Evolutionary conservation across 2,329 filamentous ascomycete species (phyloP).

Genomic region (Xylariales sp.): DNA sequence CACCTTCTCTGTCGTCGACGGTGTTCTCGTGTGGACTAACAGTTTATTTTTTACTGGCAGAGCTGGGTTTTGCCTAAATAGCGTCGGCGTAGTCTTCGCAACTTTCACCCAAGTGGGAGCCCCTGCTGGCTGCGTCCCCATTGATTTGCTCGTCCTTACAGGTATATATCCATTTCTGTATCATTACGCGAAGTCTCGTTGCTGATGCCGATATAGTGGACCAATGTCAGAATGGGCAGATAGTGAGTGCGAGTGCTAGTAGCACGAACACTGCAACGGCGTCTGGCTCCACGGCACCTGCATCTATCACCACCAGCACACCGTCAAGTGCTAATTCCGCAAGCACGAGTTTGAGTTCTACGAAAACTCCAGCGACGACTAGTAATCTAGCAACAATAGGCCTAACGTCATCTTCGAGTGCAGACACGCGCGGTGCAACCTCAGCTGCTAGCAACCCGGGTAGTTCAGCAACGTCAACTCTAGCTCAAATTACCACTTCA

Average conservation of each 20-base stretch:
- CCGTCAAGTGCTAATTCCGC: neutral
- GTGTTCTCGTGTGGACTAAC: conserved; percentile 4
- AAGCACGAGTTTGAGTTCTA: neutral
- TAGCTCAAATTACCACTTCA: too few relatives aligned
- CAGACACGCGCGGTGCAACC: too few relatives aligned
- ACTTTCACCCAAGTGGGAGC: conserved; percentile 1
- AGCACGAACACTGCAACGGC: too few relatives aligned
- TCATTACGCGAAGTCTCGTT: neutral
- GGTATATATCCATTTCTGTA: neutral
- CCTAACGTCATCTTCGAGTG: too few relatives aligned
- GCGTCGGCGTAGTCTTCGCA: neutral
- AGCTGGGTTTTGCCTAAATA: conserved; percentile 5
- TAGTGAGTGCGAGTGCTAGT: neutral
- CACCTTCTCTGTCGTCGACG: conserved; percentile 5
- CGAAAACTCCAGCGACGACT: too few relatives aligned
- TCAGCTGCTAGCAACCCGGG: too few relatives aligned
- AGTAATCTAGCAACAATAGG: too few relatives aligned
- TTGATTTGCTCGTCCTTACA: conserved; percentile 6
- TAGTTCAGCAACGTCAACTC: too few relatives aligned
- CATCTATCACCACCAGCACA: neutral
- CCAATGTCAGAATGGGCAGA: conserved; percentile 1
- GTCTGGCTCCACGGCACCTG: neutral
- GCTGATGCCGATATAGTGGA: neutral
- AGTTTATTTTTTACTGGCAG: conserved; percentile 5
- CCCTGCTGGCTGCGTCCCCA: neutral